Percentiles rank a stretch among this genome's conserved stretches.
Conservation (phyloP, 768 basidiomycete genomes). For the Boletus rubroflammeus region DNA sequence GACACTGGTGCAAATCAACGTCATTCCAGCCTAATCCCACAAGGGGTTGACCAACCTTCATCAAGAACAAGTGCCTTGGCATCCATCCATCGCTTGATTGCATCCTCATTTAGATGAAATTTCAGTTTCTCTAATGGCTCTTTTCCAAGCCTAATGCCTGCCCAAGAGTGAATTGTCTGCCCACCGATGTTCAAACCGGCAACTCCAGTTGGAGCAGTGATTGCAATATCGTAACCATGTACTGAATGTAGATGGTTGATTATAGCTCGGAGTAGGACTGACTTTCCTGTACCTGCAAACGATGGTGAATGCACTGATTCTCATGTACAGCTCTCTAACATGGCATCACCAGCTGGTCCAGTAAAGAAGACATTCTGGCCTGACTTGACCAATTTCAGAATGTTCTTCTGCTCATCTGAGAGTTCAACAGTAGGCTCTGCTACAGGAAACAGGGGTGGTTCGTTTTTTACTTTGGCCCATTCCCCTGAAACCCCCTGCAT, state of each 20-base stretch:
- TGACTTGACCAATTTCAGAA: slow-evolving; percentile 46
- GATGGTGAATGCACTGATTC: neutral
- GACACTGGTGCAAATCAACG: slow-evolving; percentile 45
- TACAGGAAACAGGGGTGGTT: neutral
- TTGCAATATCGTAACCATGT: slow-evolving; percentile 37
- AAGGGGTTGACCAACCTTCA: slow-evolving; percentile 49
- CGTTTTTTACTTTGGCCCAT: neutral
- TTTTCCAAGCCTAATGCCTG: slow-evolving; percentile 60
- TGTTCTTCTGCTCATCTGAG: slow-evolving; percentile 39
- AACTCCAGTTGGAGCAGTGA: slow-evolving; percentile 65
- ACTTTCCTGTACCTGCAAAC: slow-evolving; percentile 62
- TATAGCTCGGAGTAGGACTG: slow-evolving; percentile 61
- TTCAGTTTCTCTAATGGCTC: slow-evolving; percentile 43
- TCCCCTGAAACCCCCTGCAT: neutral
- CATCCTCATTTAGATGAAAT: slow-evolving; percentile 27
- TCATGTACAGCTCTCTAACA: neutral
- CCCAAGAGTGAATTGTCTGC: slow-evolving; percentile 61
- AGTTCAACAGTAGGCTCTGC: slow-evolving; percentile 19
- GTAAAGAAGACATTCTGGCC: slow-evolving; percentile 71
- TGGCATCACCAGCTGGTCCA: slow-evolving; percentile 59
- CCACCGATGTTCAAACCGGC: slow-evolving; percentile 73
- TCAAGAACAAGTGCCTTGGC: slow-evolving; percentile 63
- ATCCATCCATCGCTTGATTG: slow-evolving; percentile 46
- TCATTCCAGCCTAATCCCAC: neutral
- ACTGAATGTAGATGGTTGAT: slow-evolving; percentile 41